Percentiles rank a stretch among this genome's conserved stretches.
Conservation (phyloP, 305 asterid species). For the Fraxinus baroniana region DNA sequence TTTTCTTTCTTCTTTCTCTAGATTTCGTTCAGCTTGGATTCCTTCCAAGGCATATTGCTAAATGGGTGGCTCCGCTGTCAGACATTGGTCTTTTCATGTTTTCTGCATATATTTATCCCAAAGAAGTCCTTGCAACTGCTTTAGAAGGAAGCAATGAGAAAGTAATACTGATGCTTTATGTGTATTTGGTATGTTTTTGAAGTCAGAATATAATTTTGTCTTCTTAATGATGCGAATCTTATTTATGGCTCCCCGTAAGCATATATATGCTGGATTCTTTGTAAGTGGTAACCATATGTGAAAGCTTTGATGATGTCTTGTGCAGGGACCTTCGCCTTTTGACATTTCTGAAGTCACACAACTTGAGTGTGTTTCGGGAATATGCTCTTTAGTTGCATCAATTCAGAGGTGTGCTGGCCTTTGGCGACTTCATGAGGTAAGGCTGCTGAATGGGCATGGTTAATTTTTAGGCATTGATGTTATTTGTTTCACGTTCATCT, state of each 20-base stretch:
- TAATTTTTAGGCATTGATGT: not conserved
- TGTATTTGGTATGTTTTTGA: constrained; percentile 51
- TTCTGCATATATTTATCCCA: constrained; percentile 72
- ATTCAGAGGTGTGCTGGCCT: constrained; percentile 74
- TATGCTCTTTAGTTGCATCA: constrained; percentile 73
- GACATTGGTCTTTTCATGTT: constrained; percentile 70
- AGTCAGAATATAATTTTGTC: constrained; percentile 15
- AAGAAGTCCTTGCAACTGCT: constrained; percentile 78
- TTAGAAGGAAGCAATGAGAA: constrained; percentile 71
- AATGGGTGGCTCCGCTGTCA: constrained; percentile 81
- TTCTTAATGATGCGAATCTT: constrained; percentile 9
- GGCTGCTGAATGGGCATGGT: constrained; percentile 3
- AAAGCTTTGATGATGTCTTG: constrained; percentile 19
- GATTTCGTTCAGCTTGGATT: constrained; percentile 79
- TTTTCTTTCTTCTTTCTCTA: constrained; percentile 31
- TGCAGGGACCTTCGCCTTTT: constrained; percentile 73
- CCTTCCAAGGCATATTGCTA: constrained; percentile 70
- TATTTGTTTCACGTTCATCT: constrained; percentile 6
- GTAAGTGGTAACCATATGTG: constrained; percentile 17
- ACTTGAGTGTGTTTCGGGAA: constrained; percentile 51
- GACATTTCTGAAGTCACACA: constrained; percentile 40
- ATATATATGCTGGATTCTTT: constrained; percentile 19
- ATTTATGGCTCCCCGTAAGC: constrained; percentile 21
- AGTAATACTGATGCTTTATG: constrained; percentile 61
- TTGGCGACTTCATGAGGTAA: constrained; percentile 91